Percentiles rank a stretch among this genome's conserved stretches.
Conservation (phyloP, 805 yeast genomes). For the Barnettozyma wickerhamii region DNA sequence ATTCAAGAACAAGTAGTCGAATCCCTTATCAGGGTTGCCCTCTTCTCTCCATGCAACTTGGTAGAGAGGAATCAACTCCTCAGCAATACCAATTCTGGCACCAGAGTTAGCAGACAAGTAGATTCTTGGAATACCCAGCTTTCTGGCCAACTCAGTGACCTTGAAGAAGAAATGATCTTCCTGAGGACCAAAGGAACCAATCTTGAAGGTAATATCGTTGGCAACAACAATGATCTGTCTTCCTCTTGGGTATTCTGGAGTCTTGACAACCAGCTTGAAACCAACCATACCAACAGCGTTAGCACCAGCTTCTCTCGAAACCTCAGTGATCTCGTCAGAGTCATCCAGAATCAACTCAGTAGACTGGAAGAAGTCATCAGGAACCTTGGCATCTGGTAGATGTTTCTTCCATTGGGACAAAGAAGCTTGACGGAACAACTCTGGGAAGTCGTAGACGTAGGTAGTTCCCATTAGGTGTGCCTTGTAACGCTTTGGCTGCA, state of each 20-base stretch:
- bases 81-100: conserved; percentile 98
- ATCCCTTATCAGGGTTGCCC: conserved; percentile 75
- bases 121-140: conserved; percentile 89
- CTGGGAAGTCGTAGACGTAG: conserved; percentile 98
- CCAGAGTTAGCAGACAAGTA: conserved; percentile 98
- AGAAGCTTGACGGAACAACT: conserved; percentile 91
- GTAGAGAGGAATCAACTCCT: conserved; percentile 84
- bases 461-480: conserved; percentile 99
- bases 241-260: conserved; percentile 96
- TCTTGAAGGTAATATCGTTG: conserved; percentile 94
- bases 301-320: conserved; percentile 94
- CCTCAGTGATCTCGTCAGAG: conserved; percentile 72
- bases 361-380: conserved; percentile 73
- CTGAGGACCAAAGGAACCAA: conserved; percentile 97
- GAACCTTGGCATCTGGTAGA: conserved; percentile 52
- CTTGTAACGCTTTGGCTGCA: conserved; percentile 97
- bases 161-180: conserved; percentile 91
- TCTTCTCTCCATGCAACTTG: conserved; percentile 91
- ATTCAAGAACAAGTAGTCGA: conserved; percentile 79
- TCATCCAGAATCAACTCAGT: conserved; percentile 86
- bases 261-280: conserved; percentile 83
- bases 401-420: conserved; percentile 77
- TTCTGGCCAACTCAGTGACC: conserved; percentile 89
- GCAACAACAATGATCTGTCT: conserved; percentile 92
- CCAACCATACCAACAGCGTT: conserved; percentile 98